Conservation (phyloP, 2,329 filamentous ascomycete genomes). For the Cercospora zeae-maydis region DNA sequence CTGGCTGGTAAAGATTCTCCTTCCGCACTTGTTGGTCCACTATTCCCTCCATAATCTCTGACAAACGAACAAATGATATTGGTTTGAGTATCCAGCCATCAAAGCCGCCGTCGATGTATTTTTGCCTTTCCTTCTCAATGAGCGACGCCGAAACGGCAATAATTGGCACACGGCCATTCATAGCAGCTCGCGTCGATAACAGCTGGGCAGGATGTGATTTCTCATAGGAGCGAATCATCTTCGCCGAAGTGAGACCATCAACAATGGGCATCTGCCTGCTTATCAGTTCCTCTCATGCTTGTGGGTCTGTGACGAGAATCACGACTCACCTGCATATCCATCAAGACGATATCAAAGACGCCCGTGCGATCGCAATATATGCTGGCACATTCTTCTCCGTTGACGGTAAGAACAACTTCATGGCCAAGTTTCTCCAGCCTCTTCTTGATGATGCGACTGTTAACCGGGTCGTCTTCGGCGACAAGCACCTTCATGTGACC, state of each 20-base stretch:
- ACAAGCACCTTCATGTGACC: constrained; percentile 65
- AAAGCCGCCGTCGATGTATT: constrained; percentile 74
- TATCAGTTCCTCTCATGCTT: constrained; percentile 16
- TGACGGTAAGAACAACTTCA: constrained; percentile 66
- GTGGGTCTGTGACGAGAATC: too few relatives aligned
- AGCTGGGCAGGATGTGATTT: constrained; percentile 48
- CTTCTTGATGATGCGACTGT: constrained; percentile 77
- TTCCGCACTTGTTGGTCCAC: constrained; percentile 57
- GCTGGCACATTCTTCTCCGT: constrained; percentile 78
- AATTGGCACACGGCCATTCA: constrained; percentile 69
- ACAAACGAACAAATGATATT: constrained; percentile 73
- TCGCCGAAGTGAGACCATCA: constrained; percentile 75
- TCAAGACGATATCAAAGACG: constrained; percentile 74
- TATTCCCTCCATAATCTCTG: constrained; percentile 66
- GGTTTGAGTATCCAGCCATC: constrained; percentile 91
- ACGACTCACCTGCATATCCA: constrained; percentile 80
- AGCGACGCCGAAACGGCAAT: constrained; percentile 85
- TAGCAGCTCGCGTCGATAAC: constrained; percentile 57
- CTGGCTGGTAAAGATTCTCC: constrained; percentile 64
- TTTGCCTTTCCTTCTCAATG: constrained; percentile 63
- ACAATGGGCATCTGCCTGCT: constrained; percentile 78
- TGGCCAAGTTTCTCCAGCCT: constrained; percentile 74
- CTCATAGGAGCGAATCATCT: constrained; percentile 76
- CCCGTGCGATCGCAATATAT: constrained; percentile 62
- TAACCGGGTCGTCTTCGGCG: constrained; percentile 85